Conservation (phyloP, 306 rosid genomes). For the Rosa chinensis region DNA sequence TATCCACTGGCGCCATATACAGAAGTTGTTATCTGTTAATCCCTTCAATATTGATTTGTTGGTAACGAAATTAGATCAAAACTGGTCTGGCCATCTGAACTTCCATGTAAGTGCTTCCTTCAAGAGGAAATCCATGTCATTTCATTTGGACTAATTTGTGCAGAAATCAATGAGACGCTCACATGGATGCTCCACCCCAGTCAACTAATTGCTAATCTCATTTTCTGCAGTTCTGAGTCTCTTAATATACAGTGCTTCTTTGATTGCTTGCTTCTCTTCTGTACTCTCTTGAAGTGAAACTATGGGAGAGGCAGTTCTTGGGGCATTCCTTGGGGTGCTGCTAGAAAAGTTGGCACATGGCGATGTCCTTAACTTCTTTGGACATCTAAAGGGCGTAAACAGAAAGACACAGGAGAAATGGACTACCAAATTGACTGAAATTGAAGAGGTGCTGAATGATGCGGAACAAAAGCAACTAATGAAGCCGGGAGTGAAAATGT, state of each 20-base stretch:
- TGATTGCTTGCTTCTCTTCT: no score
- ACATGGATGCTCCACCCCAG: no score
- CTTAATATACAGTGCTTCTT: neutral
- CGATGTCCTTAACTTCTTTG: neutral
- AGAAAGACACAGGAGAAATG: neutral
- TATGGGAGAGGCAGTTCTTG: constrained; percentile 7
- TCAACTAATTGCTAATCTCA: no score
- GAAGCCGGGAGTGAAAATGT: neutral
- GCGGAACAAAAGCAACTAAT: constrained; percentile 12
- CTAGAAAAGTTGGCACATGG: neutral
- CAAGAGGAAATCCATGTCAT: no score
- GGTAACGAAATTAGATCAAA: no score
- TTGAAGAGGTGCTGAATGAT: neutral
- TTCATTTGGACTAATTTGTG: no score
- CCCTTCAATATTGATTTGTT: no score
- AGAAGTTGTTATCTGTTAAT: no score
- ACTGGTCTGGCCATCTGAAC: no score
- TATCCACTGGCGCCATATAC: no score
- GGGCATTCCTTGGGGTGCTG: neutral
- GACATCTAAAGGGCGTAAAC: neutral
- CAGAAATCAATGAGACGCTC: no score
- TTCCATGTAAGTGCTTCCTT: no score
- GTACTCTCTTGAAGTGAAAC: neutral
- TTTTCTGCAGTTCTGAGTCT: neutral
- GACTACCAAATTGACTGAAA: neutral